Conservation (phyloP, 345 rosid species). For the Odontarrhena argentea region DNA sequence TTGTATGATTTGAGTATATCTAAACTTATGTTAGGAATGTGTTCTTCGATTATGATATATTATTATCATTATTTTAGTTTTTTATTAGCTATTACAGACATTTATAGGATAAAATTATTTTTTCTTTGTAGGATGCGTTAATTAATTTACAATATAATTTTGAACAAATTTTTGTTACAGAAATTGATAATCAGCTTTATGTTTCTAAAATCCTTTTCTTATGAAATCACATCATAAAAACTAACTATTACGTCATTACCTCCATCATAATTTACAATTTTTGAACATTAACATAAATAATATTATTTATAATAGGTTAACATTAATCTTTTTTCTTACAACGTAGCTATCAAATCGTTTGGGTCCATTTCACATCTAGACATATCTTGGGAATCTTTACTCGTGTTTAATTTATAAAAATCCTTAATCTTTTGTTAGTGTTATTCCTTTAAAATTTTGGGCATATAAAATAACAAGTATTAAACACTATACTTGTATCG, state of each 20-base stretch:
- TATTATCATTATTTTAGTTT: no score
- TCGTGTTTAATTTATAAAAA: slow-evolving; percentile 24
- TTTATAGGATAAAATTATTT: no score
- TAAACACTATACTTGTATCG: slow-evolving; percentile 27
- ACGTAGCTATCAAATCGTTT: slow-evolving; percentile 27
- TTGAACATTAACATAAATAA: background rate
- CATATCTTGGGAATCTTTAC: slow-evolving; percentile 39
- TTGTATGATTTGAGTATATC: no score
- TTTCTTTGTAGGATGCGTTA: no score
- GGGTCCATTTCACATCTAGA: slow-evolving; percentile 34
- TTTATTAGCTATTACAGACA: no score
- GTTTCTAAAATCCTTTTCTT: no score
- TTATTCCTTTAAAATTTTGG: background rate
- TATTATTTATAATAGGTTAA: slow-evolving; percentile 9
- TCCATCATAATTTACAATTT: background rate
- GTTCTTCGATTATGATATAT: no score
- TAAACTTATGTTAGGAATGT: no score
- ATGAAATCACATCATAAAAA: no score
- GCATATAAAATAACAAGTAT: slow-evolving; percentile 11
- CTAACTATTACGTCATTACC: background rate
- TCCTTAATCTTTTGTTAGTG: slow-evolving; percentile 39
- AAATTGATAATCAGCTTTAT: no score
- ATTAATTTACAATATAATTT: no score
- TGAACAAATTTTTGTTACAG: no score
- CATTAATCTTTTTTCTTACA: slow-evolving; percentile 10